Conservation (phyloP, 805 yeast genomes). For the Myxozyma mucilagina region DNA sequence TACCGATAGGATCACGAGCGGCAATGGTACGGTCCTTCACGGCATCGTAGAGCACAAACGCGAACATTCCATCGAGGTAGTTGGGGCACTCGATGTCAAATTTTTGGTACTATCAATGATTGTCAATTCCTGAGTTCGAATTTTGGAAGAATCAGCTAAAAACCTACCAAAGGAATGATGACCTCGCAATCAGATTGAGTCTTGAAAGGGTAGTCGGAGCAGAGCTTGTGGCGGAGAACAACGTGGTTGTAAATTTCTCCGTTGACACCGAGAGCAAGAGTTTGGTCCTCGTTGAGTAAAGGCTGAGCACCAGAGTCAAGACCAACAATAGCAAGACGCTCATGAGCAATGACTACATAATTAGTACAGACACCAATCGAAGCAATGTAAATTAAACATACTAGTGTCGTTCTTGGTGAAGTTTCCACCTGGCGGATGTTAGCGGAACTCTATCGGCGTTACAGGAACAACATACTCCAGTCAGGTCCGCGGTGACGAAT, state of each 20-base stretch:
- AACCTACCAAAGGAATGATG: conserved; percentile 70
- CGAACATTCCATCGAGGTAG: conserved; percentile 96
- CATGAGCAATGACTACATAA: conserved; percentile 70
- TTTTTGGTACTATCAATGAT: conserved; percentile 55
- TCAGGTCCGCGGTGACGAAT: conserved; percentile 99
- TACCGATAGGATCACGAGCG: conserved; percentile 98
- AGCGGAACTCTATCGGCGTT: too few relatives aligned
- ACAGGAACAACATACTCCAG: conserved; percentile 52
- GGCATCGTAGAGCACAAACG: conserved; percentile 87
- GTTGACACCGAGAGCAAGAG: conserved; percentile 79
- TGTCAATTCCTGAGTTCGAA: background rate
- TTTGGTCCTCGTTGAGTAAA: conserved; percentile 74
- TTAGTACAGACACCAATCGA: background rate
- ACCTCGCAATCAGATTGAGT: conserved; percentile 97
- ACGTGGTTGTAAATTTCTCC: conserved; percentile 99
- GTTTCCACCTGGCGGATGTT: conserved; percentile 56
- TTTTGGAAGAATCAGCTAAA: background rate
- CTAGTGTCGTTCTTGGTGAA: conserved; percentile 69
- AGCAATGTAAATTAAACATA: conserved; percentile 2
- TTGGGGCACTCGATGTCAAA: conserved; percentile 90
- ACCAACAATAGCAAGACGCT: conserved; percentile 96
- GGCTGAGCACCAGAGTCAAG: conserved; percentile 99
- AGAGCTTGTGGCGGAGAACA: conserved; percentile 71
- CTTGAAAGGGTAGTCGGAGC: conserved; percentile 67
- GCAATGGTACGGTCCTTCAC: conserved; percentile 85